Percentiles rank a stretch among this genome's conserved stretches.
phyloP scores from a whole-genome alignment of 192 early-diverging fungal genomes.

The Coemansia sp. region DNA sequence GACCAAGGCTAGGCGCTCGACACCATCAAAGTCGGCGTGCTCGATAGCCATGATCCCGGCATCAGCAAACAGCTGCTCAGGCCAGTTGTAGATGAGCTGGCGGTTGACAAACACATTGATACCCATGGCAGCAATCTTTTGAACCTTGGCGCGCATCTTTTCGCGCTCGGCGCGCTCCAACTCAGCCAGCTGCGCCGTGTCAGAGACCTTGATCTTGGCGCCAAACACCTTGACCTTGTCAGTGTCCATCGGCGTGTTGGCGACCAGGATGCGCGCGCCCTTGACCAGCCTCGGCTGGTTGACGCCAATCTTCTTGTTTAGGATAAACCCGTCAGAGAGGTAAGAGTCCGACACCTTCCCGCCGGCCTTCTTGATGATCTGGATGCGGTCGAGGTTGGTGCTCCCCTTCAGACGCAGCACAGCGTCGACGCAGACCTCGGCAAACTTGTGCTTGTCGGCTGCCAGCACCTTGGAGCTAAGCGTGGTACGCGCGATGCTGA shows the following conservation, averaged over 20 bases:
- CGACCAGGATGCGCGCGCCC: slow-evolving; percentile 94
- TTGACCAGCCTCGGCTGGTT: slow-evolving; percentile 96
- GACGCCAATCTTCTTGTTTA: slow-evolving; percentile 98
- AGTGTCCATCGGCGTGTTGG: slow-evolving; percentile 99
- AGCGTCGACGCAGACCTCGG: slow-evolving; percentile 93
- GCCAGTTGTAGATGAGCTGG: slow-evolving; percentile 99
- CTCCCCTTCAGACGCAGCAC: slow-evolving; percentile 93
- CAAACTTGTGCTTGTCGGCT: slow-evolving; percentile 94
- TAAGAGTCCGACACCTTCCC: slow-evolving; percentile 94
- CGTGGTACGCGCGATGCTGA: slow-evolving; percentile 97
- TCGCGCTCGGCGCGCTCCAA: slow-evolving; percentile 96
- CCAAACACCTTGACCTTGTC: slow-evolving; percentile 99
- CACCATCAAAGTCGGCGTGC: slow-evolving; percentile 98
- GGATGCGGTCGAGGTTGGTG: slow-evolving; percentile 97
- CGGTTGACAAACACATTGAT: slow-evolving; percentile 99
- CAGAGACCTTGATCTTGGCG: slow-evolving; percentile 92
- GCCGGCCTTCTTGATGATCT: slow-evolving; percentile 99
- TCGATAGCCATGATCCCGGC: slow-evolving; percentile 94
- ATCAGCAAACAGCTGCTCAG: slow-evolving; percentile 98
- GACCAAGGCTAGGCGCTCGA: slow-evolving; percentile 94
- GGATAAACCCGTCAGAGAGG: slow-evolving; percentile 94
- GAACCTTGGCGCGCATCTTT: slow-evolving; percentile 99
- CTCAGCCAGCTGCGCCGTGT: slow-evolving; percentile 96
- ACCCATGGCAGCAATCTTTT: slow-evolving; percentile 94
- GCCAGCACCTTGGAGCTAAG: slow-evolving; percentile 95